Base-by-base conservation (phyloP, 139 green algal species). In the Asterochloris erici region DNA sequence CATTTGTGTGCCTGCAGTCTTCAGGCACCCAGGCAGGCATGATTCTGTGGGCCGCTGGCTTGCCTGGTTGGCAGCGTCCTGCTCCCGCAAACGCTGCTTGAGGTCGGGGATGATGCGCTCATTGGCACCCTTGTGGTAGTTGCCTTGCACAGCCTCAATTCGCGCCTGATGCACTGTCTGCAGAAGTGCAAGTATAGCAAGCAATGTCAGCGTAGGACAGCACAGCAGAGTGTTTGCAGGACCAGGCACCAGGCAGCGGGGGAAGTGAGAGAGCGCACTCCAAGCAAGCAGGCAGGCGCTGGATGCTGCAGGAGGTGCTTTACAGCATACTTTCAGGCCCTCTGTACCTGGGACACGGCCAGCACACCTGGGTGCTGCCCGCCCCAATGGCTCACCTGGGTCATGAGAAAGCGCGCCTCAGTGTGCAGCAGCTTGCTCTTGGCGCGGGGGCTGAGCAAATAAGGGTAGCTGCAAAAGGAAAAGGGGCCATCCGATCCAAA, bases 381-480 rank as follows among this genome's bases (percentile, higher is more conserved):
- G 73, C 14, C 11, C n/a, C 14, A 60, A 60, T 11, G 9, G 79
- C 66, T 29, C 23, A 87, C 87, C 85, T 90, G 87, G 14, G 88
- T 87, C 90, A 94, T 94, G 82, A 89, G 85, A 78, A 91, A 89
- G 80, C 87, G 90, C 0, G 90, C 91, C 82, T 94, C 91, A 12
- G 87, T 90, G 74, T 94, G 93, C 83, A 98, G 90, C 84, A 98
- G 89, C 85, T 96, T 95, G 88, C 79, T 91, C 89, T 98, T 98
- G 78, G 95, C 95, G 38, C 91, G 83, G 0, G 93, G 88, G 85
- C 96, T 93, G 71, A 98, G 92, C 82, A 98, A 88, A 88, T 98
- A 98, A 71, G 95, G 93, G 90, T 95, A 98, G 85, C 83, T 93
- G 90, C 94, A 98, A 84, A 98, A 97, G 78, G 88, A 94, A 86